These are phyloP conservation scores for Cephalotrichum gorgonifer DNA, from an alignment of 2,329 filamentous ascomycete species.

Conservation along the genomic window DNA sequence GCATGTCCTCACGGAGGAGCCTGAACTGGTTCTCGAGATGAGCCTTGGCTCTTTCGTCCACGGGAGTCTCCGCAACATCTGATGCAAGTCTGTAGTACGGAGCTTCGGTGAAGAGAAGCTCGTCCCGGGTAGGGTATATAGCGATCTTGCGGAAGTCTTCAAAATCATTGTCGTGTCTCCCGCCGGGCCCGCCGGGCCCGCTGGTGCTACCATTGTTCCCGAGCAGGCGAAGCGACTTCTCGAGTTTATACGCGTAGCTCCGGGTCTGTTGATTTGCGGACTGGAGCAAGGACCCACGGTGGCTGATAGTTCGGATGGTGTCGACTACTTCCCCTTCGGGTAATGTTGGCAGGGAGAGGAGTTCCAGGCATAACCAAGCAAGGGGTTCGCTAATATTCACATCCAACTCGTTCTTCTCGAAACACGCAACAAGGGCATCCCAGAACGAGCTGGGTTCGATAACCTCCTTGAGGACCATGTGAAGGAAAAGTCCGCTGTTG, in stretches of 20 bases:
- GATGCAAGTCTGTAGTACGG: constrained; percentile 42
- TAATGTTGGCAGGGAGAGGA: background rate
- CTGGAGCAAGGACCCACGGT: background rate
- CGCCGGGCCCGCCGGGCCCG: constrained; percentile 32
- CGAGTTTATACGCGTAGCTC: background rate
- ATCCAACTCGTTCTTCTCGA: background rate
- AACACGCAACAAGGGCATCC: background rate
- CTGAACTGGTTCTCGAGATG: constrained; percentile 66
- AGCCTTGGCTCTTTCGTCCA: constrained; percentile 24
- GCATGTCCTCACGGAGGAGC: constrained; percentile 60
- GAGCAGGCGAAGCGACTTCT: background rate
- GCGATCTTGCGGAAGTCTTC: constrained; percentile 48
- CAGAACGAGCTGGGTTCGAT: background rate
- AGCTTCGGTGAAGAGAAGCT: constrained; percentile 41
- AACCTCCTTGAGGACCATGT: background rate
- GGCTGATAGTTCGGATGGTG: background rate
- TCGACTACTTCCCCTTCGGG: background rate
- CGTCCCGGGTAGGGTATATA: constrained; percentile 56
- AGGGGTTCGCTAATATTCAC: background rate
- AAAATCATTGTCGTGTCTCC: constrained; percentile 66
- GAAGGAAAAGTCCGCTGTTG: background rate
- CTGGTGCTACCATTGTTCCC: background rate
- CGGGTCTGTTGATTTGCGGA: background rate
- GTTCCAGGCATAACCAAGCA: background rate
- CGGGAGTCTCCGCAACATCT: constrained; percentile 26